Base-by-base conservation (phyloP, 2,329 filamentous ascomycete species). In the Penicillium sp. region DNA sequence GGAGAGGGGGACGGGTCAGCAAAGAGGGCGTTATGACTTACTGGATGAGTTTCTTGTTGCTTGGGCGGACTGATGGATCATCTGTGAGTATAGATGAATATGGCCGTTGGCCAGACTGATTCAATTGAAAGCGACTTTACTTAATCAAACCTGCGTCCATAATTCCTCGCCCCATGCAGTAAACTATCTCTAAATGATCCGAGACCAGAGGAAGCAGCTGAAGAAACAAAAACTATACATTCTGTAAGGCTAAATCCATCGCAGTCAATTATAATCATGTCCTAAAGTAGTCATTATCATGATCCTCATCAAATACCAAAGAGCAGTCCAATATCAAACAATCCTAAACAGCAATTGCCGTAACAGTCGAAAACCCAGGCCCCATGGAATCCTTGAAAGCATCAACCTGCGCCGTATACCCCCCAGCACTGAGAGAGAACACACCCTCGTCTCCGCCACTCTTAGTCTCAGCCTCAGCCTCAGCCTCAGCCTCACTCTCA, bases 21-120 rank as follows among this genome's bases (percentile, higher is more conserved):
- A 7, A 25, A 44, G 33, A 29, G 34, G 12, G n/a, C 46, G 35
- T 35, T 40, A 29, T 29, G 47, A 49, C 40, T 27, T 49, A 25
- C 3, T 49, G 22, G 47, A 49, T 39, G 47, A 49, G 11, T 49
- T 49, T 16, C 41, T 49, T 22, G 47, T 49, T 16, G 41, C 35
- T 3, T 49, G 47, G 47, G 22, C 29, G 2, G 35, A 49, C 6
- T 49, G 35, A 46, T 22, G 22, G 7, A 13, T n/a, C 1, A 3
- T n/a, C n/a, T n/a, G 14, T 27, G 2, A 41, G 8, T 33, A 31
- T 22, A n/a, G 5, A 42, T 16, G 22, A 22, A 16, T 30, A 8
- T 29, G n/a, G 38, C 22, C n/a, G n/a, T 22, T 36, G 28, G 14
- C 25, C 12, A 10, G 2, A n/a, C 12, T 19, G 11, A 28, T 14